Conservation (phyloP, 2,329 filamentous ascomycete species). For the Didymella lethalis region DNA sequence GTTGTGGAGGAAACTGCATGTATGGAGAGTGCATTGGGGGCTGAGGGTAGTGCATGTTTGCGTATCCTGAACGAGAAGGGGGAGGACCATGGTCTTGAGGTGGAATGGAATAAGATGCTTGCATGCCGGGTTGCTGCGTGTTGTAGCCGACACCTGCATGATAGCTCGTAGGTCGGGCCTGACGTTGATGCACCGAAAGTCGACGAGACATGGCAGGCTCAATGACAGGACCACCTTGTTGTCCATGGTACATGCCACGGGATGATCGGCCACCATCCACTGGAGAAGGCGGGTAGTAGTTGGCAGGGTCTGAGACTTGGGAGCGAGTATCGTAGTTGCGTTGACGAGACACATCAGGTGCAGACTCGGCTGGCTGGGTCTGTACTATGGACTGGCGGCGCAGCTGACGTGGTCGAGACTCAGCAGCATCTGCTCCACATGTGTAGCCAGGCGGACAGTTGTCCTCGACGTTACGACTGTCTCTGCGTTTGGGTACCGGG, state of each 20-base stretch:
- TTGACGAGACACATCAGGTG: conserved; percentile 39
- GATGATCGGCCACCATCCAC: conserved; percentile 33
- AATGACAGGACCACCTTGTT: conserved; percentile 35
- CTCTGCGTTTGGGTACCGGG: conserved; percentile 20
- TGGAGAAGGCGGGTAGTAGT: conserved; percentile 38
- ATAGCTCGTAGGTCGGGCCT: conserved; percentile 45
- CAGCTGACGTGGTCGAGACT: conserved; percentile 27
- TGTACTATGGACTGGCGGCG: conserved; percentile 21
- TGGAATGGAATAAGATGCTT: conserved; percentile 30
- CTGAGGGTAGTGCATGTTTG: conserved; percentile 15
- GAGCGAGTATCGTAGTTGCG: conserved; percentile 34
- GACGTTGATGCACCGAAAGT: conserved; percentile 32
- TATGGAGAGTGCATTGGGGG: conserved; percentile 6
- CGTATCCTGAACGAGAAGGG: conserved; percentile 41
- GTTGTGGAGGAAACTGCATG: conserved; percentile 23
- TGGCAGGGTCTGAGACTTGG: conserved; percentile 43
- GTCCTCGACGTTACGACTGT: conserved; percentile 24
- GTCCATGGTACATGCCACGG: conserved; percentile 28
- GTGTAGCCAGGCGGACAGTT: conserved; percentile 45
- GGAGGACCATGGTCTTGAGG: conserved; percentile 45
- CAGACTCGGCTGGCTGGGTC: conserved; percentile 34
- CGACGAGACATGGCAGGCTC: conserved; percentile 42
- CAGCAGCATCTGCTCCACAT: conserved; percentile 33
- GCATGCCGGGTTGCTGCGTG: conserved; percentile 32
- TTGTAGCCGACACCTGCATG: conserved; percentile 35